Evolutionary conservation across 305 asterid species (phyloP), one percentile per base, ranked within the genome.

Genomic region (Fraxinus baroniana): DNA sequence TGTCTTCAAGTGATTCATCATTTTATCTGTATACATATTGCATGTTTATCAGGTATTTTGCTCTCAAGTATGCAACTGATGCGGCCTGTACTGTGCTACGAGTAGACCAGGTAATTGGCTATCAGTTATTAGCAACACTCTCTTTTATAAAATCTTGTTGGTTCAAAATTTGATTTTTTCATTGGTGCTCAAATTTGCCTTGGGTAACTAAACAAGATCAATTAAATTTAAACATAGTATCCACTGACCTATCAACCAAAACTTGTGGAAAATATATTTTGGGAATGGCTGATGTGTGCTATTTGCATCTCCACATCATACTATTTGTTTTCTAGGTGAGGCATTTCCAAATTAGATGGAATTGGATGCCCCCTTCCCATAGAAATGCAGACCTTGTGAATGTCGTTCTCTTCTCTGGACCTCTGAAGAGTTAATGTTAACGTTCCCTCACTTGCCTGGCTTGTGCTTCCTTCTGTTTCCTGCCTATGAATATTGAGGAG

Each of bases 1-100:
- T 57, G 77, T 55, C 33, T 46, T 15, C 44, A 35, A 62, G 18
- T 36, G 81, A 32, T 41, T 72, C 28, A 37, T 55, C 55, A 33
- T 52, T 83, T 79, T 49, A 83, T 72, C 39, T 35, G n/a, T 20
- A 41, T 70, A 30, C 55, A 36, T 5, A 49, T 70, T 41, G 18
- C 78, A 46, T 57, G 41, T 72, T 41, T 84, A 76, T 62, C 92
- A 96, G 98, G 87, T 87, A 89, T 64, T 96, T 92, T 79, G 98
- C 98, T 78, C 93, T 96, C 62, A 96, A 96, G 87, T 94, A 87
- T 82, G 98, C 99, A 76, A 95, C 97, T 60, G 98, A 94, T 89
- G 99, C 98, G 82, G 95, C 92, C 80, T 91, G 93, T 86, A 96
- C 99, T 13, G 97, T 96, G 84, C 90, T 96, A 81, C 97, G 98